These are phyloP conservation scores for Xylariaceae sp. DNA, from an alignment of 2,329 filamentous ascomycete species.

Conservation along the genomic window DNA sequence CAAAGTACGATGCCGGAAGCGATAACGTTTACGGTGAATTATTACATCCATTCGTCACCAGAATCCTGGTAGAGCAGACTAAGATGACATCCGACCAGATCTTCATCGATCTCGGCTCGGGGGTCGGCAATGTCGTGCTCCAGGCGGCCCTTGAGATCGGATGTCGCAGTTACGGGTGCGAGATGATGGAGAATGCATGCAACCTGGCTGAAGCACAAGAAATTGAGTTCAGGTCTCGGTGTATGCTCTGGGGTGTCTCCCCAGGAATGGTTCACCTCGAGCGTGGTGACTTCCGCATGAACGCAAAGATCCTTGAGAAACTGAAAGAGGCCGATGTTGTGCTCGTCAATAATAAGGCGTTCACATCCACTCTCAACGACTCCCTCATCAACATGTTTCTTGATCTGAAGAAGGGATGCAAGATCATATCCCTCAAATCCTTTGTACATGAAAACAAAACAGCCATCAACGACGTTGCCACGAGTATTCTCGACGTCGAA, in stretches of 20 bases:
- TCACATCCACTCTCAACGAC: conserved; percentile 81
- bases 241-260: conserved; percentile 80
- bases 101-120: conserved; percentile 92
- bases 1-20: conserved; percentile 81
- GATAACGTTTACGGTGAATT: conserved; percentile 96
- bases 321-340: conserved; percentile 89
- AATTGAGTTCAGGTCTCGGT: conserved; percentile 77
- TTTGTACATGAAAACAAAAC: conserved; percentile 80
- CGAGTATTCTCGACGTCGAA: conserved; percentile 72
- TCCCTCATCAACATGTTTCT: conserved; percentile 83
- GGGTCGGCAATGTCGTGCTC: conserved; percentile 91
- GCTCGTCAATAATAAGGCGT: conserved; percentile 96
- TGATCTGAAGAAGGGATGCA: conserved; percentile 84
- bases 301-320: conserved; percentile 62
- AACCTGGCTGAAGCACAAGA: conserved; percentile 75
- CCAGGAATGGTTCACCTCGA: conserved; percentile 76
- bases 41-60: conserved; percentile 74
- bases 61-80: conserved; percentile 71
- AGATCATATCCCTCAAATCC: conserved; percentile 85
- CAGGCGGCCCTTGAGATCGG: conserved; percentile 91
- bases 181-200: conserved; percentile 90
- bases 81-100: conserved; percentile 75
- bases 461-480: conserved; percentile 69
- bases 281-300: conserved; percentile 77
- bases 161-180: conserved; percentile 92